Base-by-base conservation (phyloP, 495 filamentous ascomycete genomes). In the Oleoguttula mirabilis region DNA sequence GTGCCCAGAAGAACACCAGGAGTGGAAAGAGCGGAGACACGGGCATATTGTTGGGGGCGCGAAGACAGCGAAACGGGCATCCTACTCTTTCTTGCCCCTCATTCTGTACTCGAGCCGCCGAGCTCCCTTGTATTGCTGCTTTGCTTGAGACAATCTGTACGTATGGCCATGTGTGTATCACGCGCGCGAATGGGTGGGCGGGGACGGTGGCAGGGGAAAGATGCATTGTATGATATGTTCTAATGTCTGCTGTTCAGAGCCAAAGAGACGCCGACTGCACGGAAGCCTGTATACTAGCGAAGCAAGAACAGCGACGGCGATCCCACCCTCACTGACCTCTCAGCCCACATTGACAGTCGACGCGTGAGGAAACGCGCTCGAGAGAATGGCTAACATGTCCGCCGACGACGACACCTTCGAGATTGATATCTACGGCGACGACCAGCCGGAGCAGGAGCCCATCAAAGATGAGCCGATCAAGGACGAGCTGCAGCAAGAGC, bases 401-500 rank as follows among this genome's bases (percentile, higher is more conserved):
- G 83, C 82, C 46, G 76, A 79, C 55, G 83, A 93, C 64, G 82
- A 90, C 63, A 87, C 93, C 56, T 96, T 95, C 71, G 90, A 96
- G 60, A 93, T 95, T 71, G 92, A 96, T 61, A 87, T 95, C 64
- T 95, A 94, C 60, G 88, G 85, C 48, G 82, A 95, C 59, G 77
- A 79, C 41, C 70, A 33, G 10, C 35, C 15, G 30, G 21, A 46
- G 32, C 22, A 19, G 33, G 20, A 39, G 12, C n/a, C 61, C 17
- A n/a, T 8, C 27, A 30, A 30, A 30, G 27, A 14, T 8, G 27
- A 30, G 27, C 14, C 8, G 27, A 30, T n/a, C n/a, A n/a, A n/a
- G n/a, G n/a, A n/a, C n/a, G n/a, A n/a, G n/a, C n/a, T n/a, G n/a
- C n/a, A n/a, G n/a, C n/a, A n/a, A n/a, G n/a, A n/a, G n/a, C n/a